A percentile compares a stretch with the other conserved stretches of the same genome.
Evolutionary conservation across 305 asterid genomes (phyloP).

Genomic region (Fraxinus dipetala): DNA sequence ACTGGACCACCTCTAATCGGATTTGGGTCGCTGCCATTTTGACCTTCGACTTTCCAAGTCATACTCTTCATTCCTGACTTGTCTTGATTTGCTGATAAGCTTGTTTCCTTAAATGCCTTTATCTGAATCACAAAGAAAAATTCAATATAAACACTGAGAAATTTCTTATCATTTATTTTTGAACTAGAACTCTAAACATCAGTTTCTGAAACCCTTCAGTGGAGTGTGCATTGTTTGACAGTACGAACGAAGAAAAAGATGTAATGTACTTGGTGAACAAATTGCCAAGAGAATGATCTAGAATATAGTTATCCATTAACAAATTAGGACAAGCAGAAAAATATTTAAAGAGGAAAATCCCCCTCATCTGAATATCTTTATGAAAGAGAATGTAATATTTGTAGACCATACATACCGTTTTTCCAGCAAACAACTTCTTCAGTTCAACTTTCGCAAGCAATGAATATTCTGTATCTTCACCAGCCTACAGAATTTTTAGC

Average conservation of each 20-base stretch:
- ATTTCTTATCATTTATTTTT: neutral
- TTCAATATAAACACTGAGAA: neutral
- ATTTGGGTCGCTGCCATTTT: slow-evolving; percentile 20
- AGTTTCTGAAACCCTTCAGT: neutral
- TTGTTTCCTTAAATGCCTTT: slow-evolving; percentile 49
- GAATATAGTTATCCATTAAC: neutral
- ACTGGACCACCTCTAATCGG: slow-evolving; percentile 51
- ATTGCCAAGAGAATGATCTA: neutral
- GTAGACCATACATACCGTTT: slow-evolving; percentile 39
- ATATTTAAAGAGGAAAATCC: neutral
- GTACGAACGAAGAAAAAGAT: neutral
- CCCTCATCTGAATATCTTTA: neutral
- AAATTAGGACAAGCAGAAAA: neutral
- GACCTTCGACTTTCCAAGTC: slow-evolving; percentile 54
- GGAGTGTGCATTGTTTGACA: neutral
- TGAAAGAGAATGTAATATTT: neutral
- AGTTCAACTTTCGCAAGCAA: slow-evolving; percentile 60
- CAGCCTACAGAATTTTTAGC: slow-evolving; percentile 47
- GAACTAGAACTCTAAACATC: neutral
- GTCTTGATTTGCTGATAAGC: slow-evolving; percentile 73
- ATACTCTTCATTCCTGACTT: slow-evolving; percentile 55
- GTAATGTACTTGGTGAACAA: neutral
- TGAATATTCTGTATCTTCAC: slow-evolving; percentile 66
- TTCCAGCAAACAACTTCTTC: slow-evolving; percentile 58
- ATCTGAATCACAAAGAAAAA: slow-evolving; percentile 34